Evolutionary conservation across 208 protist species (phyloP), one percentile per base, ranked within the genome.

Genomic region (Leishmania martiniquensis): DNA sequence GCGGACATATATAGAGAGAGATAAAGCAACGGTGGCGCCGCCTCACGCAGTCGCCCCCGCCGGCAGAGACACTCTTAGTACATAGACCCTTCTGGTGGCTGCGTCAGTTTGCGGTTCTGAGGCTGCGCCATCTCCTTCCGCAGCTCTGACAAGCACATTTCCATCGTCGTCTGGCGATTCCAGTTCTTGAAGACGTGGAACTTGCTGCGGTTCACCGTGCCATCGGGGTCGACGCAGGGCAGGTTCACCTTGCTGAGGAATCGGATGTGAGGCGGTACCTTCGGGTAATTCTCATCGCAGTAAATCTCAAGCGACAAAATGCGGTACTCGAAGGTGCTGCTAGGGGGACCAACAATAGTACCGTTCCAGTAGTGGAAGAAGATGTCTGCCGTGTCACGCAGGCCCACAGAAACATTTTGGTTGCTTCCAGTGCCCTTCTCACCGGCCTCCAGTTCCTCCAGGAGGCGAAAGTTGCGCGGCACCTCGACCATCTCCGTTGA

Each of bases 301-400:
- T 86, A 93, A 57, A 98, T 97, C 73, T 96, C 93, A 62, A 92
- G 84, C 42, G 85, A 92, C 25, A 97, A 87, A 54, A 98, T 98
- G 77, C 95, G 91, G 78, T 96, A 91, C 85, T 98, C 95, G 77
- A 98, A 98, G 42, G 88, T 94, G 72, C 88, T 97, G 84, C 91
- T 89, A 66, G 89, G 88, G 0, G 95, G 95, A 7, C 95, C 95
- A 22, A 98, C 89, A 54, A 98, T 98, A 22, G 95, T 97, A 80
- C 93, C 95, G 77, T 96, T 98, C 95, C 95, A 98, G 81, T 96
- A 78, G 77, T 96, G 95, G 57, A 98, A 87, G 78, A 88, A 96
- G 76, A 98, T 98, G 81, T 98, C 95, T 45, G 89, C 89, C 29
- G 88, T 96, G 85, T 95, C 92, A 55, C 91, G 87, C 75, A 98